Percentiles rank a stretch among this genome's conserved stretches.
These are phyloP conservation scores for Penicillium decumbens DNA, from an alignment of 2,329 filamentous ascomycete genomes.

Conservation along the genomic window DNA sequence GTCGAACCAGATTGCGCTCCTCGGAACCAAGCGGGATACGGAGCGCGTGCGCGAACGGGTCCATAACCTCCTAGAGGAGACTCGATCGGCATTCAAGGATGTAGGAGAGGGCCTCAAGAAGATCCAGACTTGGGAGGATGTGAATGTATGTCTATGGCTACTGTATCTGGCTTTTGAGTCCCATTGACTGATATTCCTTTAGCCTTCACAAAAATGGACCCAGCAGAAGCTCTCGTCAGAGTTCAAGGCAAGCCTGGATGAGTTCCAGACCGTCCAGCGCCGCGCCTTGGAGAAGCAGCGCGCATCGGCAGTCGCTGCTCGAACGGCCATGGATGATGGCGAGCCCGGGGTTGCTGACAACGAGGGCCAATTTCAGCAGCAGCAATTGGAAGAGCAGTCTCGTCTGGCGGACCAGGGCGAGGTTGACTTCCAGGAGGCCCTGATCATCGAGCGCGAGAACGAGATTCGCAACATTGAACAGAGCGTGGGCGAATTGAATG, in stretches of 20 bases:
- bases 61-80: conserved; percentile 80
- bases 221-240: conserved; percentile 92
- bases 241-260: conserved; percentile 79
- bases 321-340: conserved; percentile 66
- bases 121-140: conserved; percentile 79
- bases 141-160: conserved; percentile 56
- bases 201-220: conserved; percentile 95
- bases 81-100: conserved; percentile 79
- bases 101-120: conserved; percentile 92
- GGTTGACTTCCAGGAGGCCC: conserved; percentile 92
- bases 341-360: conserved; percentile 28
- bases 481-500: conserved; percentile 89
- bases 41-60: conserved; percentile 86
- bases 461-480: conserved; percentile 98
- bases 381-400: conserved; percentile 69
- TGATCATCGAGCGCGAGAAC: conserved; percentile 93
- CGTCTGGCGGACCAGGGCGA: conserved; percentile 86
- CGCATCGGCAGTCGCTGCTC: conserved; percentile 75
- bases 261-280: conserved; percentile 90
- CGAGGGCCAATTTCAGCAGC: conserved; percentile 54
- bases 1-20: conserved; percentile 73
- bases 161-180: neutral
- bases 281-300: conserved; percentile 88
- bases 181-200: conserved; percentile 11
- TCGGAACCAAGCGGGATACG: conserved; percentile 88